These are phyloP conservation scores for Parietichytrium sp. DNA, from an alignment of 108 stramenopile genomes.

Conservation along the genomic window DNA sequence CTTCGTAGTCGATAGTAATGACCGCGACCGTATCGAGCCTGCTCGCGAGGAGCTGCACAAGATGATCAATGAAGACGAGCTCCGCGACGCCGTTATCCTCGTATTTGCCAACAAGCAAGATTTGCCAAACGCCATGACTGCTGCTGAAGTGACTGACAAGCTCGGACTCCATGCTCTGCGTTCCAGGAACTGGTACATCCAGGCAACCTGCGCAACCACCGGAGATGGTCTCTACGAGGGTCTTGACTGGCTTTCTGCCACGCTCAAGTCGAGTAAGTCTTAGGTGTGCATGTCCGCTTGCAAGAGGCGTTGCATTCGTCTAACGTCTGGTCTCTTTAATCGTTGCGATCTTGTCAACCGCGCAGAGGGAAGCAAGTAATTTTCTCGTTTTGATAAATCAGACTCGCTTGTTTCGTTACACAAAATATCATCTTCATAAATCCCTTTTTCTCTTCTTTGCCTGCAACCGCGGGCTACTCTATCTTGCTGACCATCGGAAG, in stretches of 20 bases:
- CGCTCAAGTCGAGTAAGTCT: too few species aligned
- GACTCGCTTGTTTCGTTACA: too few species aligned
- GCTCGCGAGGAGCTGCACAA: conserved; percentile 92
- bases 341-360: too few species aligned
- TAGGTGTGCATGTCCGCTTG: too few species aligned
- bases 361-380: too few species aligned
- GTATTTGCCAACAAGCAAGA: conserved; percentile 98
- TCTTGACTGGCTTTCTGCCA: conserved; percentile 47
- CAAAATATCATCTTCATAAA: too few species aligned
- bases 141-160: conserved; percentile 89
- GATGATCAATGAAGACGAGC: conserved; percentile 92
- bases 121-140: conserved; percentile 90
- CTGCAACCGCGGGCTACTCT: too few species aligned
- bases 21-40: conserved; percentile 85
- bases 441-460: too few species aligned
- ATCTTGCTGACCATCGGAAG: too few species aligned
- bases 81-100: conserved; percentile 84
- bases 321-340: too few species aligned
- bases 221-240: conserved; percentile 57
- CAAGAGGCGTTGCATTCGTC: too few species aligned
- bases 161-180: conserved; percentile 86
- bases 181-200: conserved; percentile 95
- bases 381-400: too few species aligned
- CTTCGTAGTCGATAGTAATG: conserved; percentile 96
- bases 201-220: conserved; percentile 94